Evolutionary conservation across 805 yeast species (phyloP), one percentile per base, ranked within the genome.

Genomic region (Suhomyces xylopsoci): DNA sequence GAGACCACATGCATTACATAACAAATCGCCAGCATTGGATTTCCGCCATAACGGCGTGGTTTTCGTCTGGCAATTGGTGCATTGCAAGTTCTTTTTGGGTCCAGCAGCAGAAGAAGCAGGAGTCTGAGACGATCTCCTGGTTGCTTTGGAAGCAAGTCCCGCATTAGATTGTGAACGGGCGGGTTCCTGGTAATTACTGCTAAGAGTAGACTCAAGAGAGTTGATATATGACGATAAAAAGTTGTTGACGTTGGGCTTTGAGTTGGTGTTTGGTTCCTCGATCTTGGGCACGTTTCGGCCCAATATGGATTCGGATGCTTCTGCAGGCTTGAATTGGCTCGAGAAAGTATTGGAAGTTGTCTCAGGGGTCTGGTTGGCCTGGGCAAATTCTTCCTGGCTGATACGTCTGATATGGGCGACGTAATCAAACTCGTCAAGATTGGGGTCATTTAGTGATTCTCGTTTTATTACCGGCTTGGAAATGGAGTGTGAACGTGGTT

Each of bases 11-110:
- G 79, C 80, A 56, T 76, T 76, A 55, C 80, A 76, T 26, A 76
- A 62, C 44, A 75, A 65, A 48, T 73, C 77, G 6, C 80, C 80
- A 43, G 67, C 65, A 56, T 66, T 69, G 9, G 77, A 65, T 53
- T 70, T 74, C 41, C 80, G 63, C 80, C 80, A 76, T 20, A 76
- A 58, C 9, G 80, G 80, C 1, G 80, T 75, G 4, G 80, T 74
- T 53, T 63, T 67, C 5, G 80, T 75, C 41, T 71, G 70, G 56
- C 80, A 76, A 60, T 76, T 75, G 19, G 75, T 60, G 53, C 80
- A 76, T 52, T 69, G 76, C 19, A 71, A 58, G 2, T 60, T 44
- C 49, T 65, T 67, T 49, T 61, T 62, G 48, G 32, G 28, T 3
- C 28, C 40, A 1, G 47, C 20, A 14, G 32, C 3, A 28, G 52